phyloP scores from a whole-genome alignment of 2,329 filamentous ascomycete species.

The Curvularia verruculosa region DNA sequence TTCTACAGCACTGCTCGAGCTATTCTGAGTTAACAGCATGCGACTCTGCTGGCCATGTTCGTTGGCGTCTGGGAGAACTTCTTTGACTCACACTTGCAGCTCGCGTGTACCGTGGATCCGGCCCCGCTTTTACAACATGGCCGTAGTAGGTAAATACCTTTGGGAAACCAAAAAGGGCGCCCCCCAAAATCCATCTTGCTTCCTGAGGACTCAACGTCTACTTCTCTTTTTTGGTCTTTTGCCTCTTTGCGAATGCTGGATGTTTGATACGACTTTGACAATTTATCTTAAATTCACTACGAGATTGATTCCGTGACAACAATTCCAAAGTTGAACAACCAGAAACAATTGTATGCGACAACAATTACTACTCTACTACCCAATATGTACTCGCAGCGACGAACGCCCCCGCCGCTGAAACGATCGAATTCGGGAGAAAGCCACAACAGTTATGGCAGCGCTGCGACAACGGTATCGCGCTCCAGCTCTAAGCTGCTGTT shows the following conservation, averaged over 20 bases:
- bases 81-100: conserved; percentile 54
- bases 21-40: conserved; percentile 31
- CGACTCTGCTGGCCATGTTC: conserved; percentile 17
- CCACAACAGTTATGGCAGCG: conserved; percentile 43
- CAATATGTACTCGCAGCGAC: conserved; percentile 44
- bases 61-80: conserved; percentile 20
- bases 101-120: conserved; percentile 31
- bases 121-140: conserved; percentile 26
- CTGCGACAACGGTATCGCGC: conserved; percentile 44
- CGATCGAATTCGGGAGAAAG: conserved; percentile 47
- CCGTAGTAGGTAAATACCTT: conserved; percentile 44
- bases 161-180: conserved; percentile 26
- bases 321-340: background rate
- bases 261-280: conserved; percentile 29
- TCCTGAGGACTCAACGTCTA: conserved; percentile 37
- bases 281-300: conserved; percentile 22
- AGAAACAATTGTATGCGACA: conserved; percentile 22
- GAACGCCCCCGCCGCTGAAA: conserved; percentile 47
- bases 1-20: conserved; percentile 40
- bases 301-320: conserved; percentile 19
- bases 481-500: conserved; percentile 53
- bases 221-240: conserved; percentile 13
- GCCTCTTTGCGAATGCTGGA: conserved; percentile 23
- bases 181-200: conserved; percentile 18
- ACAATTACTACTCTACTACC: conserved; percentile 12